A percentile compares a stretch with the other conserved stretches of the same genome.
Conservation (phyloP, 1,284 basidiomycete genomes). For the Ganoderma resinaceum region DNA sequence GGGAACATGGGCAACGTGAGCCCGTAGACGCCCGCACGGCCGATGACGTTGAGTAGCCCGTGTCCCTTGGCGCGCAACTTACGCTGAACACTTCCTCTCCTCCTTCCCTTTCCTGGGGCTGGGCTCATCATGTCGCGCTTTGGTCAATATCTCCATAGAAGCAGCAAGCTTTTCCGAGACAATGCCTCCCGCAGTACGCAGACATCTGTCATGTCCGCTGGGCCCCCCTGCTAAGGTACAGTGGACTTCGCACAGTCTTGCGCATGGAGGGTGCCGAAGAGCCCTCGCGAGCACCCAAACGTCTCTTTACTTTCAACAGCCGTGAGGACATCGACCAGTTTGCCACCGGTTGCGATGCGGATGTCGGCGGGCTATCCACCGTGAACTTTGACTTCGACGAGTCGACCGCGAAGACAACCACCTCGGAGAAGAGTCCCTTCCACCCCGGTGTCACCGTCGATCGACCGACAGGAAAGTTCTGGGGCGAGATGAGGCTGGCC, state of each 20-base stretch:
- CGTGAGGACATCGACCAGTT: constrained; percentile 64
- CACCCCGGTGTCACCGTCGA: constrained; percentile 36
- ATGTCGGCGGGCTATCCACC: constrained; percentile 87
- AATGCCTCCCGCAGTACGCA: constrained; percentile 42
- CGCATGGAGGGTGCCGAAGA: constrained; percentile 76
- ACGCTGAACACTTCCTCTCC: background rate
- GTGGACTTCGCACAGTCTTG: constrained; percentile 52
- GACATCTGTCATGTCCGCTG: constrained; percentile 3
- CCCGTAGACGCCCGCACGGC: background rate
- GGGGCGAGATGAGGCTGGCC: constrained; percentile 74
- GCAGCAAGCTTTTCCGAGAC: constrained; percentile 42
- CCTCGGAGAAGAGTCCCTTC: constrained; percentile 46
- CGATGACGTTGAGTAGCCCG: constrained; percentile 14
- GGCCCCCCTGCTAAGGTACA: constrained; percentile 17
- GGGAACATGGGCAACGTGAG: background rate
- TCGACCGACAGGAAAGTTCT: constrained; percentile 67
- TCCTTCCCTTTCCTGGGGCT: background rate
- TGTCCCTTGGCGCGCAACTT: background rate
- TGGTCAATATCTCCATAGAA: constrained; percentile 45
- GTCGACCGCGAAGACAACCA: constrained; percentile 33
- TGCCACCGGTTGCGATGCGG: constrained; percentile 81
- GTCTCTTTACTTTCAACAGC: constrained; percentile 69
- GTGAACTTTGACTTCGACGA: constrained; percentile 71
- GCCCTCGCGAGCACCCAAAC: constrained; percentile 62
- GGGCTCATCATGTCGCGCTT: constrained; percentile 40